Base-by-base conservation (phyloP, 176 grass and related monocot genomes). In the Carex scoparia region DNA sequence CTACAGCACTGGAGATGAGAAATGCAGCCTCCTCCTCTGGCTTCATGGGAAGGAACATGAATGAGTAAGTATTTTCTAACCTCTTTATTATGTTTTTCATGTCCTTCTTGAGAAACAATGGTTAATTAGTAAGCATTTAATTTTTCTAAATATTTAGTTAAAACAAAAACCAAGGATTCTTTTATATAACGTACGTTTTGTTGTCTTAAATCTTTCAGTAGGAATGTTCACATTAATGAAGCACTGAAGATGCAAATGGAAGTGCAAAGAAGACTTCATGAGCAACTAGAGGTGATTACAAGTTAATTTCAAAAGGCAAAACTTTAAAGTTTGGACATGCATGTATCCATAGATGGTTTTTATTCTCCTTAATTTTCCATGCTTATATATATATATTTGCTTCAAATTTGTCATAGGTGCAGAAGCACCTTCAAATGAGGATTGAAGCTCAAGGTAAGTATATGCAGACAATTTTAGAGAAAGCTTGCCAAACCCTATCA, bases 391-490 rank as follows among this genome's bases (percentile, higher is more conserved):
- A 71, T 48, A 48, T 46, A 61, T 79, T 76, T 66, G 51, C 6
- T 55, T 60, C 40, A 72, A 53, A 69, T 30, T 83, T 12, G 16
- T 75, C 49, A 63, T 80, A 97, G 94, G 94, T 97, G 84, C 94
- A 99, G 51, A 96, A 94, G 85, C 93, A 94, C 57, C 91, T 99
- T 19, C 97, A 99, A 67, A 99, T 99, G 86, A 92, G 97, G 91
- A 94, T 99, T 23, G 97, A 99, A 75, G 93, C 97, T 55, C 93
- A 99, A 91, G 91, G 93, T 0, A 99, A 91, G 84, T 99, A 99
- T 85, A 99, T 99, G 97, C 93, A 99, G 69, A 92, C 91, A 46
- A 99, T 99, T 84, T 83, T 99, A 69, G 90, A 99, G 90, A 95
- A 95, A 91, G 97, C 97, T 7, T 94, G 85, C 58, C 92, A 98